Evolutionary conservation across 345 rosid species (phyloP).

Genomic region (Dipteronia sinensis): DNA sequence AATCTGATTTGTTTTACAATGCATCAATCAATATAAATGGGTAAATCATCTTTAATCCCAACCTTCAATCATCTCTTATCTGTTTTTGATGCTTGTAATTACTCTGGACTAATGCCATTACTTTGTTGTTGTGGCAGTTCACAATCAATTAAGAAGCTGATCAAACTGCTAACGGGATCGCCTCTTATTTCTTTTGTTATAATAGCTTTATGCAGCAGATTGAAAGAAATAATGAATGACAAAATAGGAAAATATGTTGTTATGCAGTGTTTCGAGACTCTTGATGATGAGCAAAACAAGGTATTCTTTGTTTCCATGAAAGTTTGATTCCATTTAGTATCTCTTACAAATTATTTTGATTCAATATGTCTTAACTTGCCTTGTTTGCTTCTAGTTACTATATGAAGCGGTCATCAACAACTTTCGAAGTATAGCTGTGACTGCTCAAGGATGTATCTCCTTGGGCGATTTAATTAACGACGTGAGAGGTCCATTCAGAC

Average conservation of each 20-base stretch:
- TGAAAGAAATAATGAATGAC: conserved; percentile 1
- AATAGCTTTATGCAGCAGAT: not conserved
- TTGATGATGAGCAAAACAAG: conserved; percentile 1
- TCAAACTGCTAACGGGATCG: conserved; percentile 3
- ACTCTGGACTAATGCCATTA: not conserved
- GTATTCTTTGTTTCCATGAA: not conserved
- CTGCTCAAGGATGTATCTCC: conserved; percentile 11
- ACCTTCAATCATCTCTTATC: not conserved
- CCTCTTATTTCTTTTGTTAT: conserved; percentile 7
- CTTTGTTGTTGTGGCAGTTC: conserved; percentile 7
- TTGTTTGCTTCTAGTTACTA: not conserved
- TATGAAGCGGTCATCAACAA: conserved; percentile 3
- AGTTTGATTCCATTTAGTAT: not conserved
- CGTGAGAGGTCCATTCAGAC: not conserved
- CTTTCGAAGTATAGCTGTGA: not conserved
- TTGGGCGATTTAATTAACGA: not conserved
- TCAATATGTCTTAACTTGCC: not conserved
- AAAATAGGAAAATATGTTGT: conserved; percentile 8
- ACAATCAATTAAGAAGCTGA: conserved; percentile 4
- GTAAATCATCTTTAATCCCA: conserved; percentile 1
- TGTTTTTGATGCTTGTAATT: not conserved
- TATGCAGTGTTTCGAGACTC: conserved; percentile 9
- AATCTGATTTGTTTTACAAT: not conserved
- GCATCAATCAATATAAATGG: not conserved
- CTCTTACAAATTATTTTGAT: not conserved